Evolutionary conservation across 306 rosid genomes (phyloP), one percentile per base, ranked within the genome.

Genomic region (Quercus rubra): DNA sequence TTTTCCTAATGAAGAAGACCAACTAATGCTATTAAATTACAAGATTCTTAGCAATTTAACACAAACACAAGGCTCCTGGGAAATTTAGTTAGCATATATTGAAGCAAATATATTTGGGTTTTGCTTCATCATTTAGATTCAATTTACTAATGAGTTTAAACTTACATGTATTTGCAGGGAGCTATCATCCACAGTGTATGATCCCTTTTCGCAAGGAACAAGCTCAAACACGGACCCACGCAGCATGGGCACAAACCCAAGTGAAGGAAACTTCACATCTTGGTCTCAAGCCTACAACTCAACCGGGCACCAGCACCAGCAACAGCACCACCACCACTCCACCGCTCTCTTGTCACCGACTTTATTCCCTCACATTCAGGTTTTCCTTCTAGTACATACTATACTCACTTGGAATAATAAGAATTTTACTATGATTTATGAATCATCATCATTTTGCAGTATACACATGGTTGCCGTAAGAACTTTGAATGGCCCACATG

Each of bases 121-220:
- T 41, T 14, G 21, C 56, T 70, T 10, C 54, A 49, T 12, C 14
- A 49, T 49, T n/a, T 70, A 38, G 66, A 58, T 69, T 41, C 20
- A 14, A 38, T n/a, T n/a, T 35, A 43, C n/a, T 4, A n/a, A 20
- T 41, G 23, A 31, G 4, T 33, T 31, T 19, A 33, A 8, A 64
- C 19, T 12, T 23, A 18, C 28, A 19, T n/a, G 46, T 0, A 41
- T 14, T 7, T 17, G 5, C 35, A 89, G 97, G 87, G 89, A 88
- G 46, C 87, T 88, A 75, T 76, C 89, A 10, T 86, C 94, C 1
- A 66, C 87, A 0, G 70, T 87, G 4, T 92, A 87, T 15, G 90
- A 87, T 77, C 89, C 94, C 20, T 90, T 87, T 85, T 80, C 92
- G 1, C 97, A 88, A 81, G 97, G 93, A 19, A 70, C 85, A 1